These are phyloP conservation scores for Albizia julibrissin DNA, from an alignment of 306 rosid genomes.

Conservation along the genomic window DNA sequence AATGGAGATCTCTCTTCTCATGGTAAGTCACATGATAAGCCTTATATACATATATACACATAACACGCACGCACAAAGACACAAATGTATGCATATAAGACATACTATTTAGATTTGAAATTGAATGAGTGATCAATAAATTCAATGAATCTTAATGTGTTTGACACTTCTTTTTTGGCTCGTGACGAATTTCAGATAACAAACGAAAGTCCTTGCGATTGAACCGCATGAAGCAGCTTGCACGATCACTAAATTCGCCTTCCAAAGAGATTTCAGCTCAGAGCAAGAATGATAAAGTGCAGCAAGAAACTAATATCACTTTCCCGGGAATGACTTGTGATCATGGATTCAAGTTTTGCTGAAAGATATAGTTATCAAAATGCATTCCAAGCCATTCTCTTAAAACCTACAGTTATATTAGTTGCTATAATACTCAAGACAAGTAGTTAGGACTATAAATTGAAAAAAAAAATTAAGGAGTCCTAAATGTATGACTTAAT, in stretches of 20 bases:
- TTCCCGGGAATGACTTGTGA: not conserved
- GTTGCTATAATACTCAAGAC: not conserved
- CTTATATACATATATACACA: not conserved
- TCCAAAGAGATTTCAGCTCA: slow-evolving; percentile 29
- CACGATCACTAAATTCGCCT: slow-evolving; percentile 41
- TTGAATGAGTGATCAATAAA: too few relatives aligned
- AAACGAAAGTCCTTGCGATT: slow-evolving; percentile 50
- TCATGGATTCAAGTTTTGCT: not conserved
- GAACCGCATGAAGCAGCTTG: slow-evolving; percentile 64
- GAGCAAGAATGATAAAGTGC: slow-evolving; percentile 21
- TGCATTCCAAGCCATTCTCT: not conserved
- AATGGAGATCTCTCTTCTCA: slow-evolving; percentile 29
- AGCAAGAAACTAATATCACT: not conserved
- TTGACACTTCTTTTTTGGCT: not conserved
- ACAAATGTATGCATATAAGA: not conserved
- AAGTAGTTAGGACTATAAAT: not conserved
- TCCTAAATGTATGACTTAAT: too few relatives aligned
- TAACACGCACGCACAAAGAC: not conserved
- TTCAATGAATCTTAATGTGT: not conserved
- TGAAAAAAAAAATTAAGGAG: not conserved
- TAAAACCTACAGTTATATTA: not conserved
- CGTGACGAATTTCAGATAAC: slow-evolving; percentile 36
- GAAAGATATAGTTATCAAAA: not conserved
- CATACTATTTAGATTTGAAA: too few relatives aligned
- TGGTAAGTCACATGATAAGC: slow-evolving; percentile 37